Percentiles rank a stretch among this genome's conserved stretches.
Evolutionary conservation across 768 basidiomycete genomes (phyloP).

Genomic region (Tulasnella sp.): DNA sequence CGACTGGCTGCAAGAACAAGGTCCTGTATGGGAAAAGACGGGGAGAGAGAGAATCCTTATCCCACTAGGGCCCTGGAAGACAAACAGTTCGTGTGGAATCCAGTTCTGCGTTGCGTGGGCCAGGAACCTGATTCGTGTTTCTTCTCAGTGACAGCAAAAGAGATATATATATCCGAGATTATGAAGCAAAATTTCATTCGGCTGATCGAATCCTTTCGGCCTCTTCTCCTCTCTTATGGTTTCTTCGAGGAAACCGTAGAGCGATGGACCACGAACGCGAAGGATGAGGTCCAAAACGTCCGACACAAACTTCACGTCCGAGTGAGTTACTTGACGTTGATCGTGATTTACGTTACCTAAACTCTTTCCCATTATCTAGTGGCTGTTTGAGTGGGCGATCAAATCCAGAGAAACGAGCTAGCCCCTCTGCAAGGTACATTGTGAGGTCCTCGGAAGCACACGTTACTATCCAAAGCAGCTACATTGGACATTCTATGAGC

Average conservation of each 20-base stretch:
- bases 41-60: background rate
- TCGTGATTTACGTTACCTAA: background rate
- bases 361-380: background rate
- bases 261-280: background rate
- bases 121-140: background rate
- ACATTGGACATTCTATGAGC: background rate
- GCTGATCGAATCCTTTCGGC: slow-evolving; percentile 2
- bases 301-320: background rate
- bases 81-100: background rate
- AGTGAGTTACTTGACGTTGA: background rate
- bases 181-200: background rate
- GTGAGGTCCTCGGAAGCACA: background rate
- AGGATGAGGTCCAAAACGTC: background rate
- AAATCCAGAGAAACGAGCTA: background rate
- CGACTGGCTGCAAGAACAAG: slow-evolving; percentile 9
- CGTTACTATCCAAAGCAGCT: background rate
- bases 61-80: slow-evolving; percentile 25
- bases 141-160: slow-evolving; percentile 14
- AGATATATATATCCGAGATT: slow-evolving; percentile 1
- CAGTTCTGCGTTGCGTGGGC: background rate
- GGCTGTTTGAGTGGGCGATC: background rate
- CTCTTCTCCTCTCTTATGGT: slow-evolving; percentile 25
- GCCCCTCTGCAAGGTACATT: too few species aligned
- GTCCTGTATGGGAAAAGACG: background rate
- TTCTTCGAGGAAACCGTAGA: slow-evolving; percentile 29